Evolutionary conservation across 2,329 filamentous ascomycete genomes (phyloP), one percentile per base, ranked within the genome.

Genomic region (Trichocomaceae sp.): DNA sequence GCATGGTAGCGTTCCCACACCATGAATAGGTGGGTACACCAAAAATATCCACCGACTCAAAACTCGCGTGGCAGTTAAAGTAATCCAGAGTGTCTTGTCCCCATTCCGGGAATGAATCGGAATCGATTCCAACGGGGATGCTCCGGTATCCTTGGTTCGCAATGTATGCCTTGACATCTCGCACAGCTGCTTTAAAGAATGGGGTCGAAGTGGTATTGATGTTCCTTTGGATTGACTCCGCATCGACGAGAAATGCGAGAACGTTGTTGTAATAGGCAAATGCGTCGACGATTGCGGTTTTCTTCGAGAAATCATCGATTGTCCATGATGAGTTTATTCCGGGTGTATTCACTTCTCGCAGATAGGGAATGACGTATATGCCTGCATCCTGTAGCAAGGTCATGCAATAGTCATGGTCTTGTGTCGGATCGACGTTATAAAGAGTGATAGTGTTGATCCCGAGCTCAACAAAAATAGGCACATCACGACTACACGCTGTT

Each of bases 161-260:
- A 79, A 96, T 96, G 77, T 96, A 91, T 57, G 81, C 78, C 83
- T 96, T 96, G 75, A 83, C 89, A 74, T 62, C 60, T 17, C 58
- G 57, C 20, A 77, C 71, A 1, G 70, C 61, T 9, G 76, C 73
- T 58, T 80, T 77, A 0, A 74, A 76, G 61, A 80, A 81, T 2
- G 78, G 90, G 46, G 91, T 88, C 55, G 82, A 77, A 39, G 91
- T 96, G 81, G 95, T 96, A 79, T 84, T 88, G 62, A 79, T 79
- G 65, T 84, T 82, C 8, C 10, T 2, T 29, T 29, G 26, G 79
- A 95, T 95, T 64, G 90, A 87, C 60, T 96, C 91, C 76, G 96
- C 92, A 75, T 97, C 96, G 62, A 90, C 91, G 71, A 97, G 96
- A 85, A 96, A 97, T 64, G 91, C 92, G 59, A 97, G 83, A 47